phyloP scores from a whole-genome alignment of 2,329 filamentous ascomycete genomes.

The Aspergillus novoparasiticus region DNA sequence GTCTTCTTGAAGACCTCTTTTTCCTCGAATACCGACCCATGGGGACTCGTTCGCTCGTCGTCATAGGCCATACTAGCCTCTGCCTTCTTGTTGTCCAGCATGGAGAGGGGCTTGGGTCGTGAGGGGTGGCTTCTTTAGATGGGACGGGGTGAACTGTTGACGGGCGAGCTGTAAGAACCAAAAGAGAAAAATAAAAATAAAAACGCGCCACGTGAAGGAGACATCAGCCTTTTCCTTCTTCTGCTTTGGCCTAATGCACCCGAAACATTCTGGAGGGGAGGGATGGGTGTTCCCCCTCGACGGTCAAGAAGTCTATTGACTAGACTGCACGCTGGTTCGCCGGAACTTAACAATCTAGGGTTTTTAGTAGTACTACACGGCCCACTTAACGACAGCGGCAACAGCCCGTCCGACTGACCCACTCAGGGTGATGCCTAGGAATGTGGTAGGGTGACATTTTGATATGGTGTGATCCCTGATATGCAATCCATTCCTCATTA shows the following conservation, averaged over 20 bases:
- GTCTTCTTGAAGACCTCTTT: conserved; percentile 50
- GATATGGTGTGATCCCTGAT: neutral
- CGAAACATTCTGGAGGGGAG: neutral
- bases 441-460: neutral
- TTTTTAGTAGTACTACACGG: neutral
- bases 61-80: neutral
- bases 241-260: neutral
- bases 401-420: neutral
- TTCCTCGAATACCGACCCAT: conserved; percentile 3
- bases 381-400: neutral
- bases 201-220: neutral
- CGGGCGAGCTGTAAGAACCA: neutral
- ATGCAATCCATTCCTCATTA: neutral
- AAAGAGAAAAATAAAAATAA: neutral
- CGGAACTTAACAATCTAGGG: neutral
- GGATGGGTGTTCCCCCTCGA: neutral
- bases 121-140: neutral
- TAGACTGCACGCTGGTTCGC: neutral
- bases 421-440: neutral
- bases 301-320: neutral
- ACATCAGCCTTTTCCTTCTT: neutral
- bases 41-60: neutral
- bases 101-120: neutral
- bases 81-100: neutral
- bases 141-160: neutral